Percentiles rank a stretch among this genome's conserved stretches.
Evolutionary conservation across 495 filamentous ascomycete genomes (phyloP).

Genomic region (Penicilliopsis zonata): DNA sequence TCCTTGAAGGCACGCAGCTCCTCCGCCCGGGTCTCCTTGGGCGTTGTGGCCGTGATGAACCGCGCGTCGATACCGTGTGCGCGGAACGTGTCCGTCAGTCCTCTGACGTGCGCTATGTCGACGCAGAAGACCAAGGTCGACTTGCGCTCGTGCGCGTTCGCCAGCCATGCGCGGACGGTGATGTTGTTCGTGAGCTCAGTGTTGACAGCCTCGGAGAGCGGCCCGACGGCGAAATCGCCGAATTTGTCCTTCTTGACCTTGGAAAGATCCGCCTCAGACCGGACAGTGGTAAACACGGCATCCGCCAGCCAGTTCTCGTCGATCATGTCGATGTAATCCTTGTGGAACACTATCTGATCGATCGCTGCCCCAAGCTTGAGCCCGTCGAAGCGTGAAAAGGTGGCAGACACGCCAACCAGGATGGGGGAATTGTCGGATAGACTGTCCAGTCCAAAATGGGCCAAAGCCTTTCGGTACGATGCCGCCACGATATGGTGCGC

Average conservation of each 20-base stretch:
- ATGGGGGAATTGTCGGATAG: constrained; percentile 43
- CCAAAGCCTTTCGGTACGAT: constrained; percentile 58
- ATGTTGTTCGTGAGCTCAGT: constrained; percentile 66
- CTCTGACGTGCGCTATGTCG: constrained; percentile 65
- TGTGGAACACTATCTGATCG: constrained; percentile 95
- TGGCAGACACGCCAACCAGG: constrained; percentile 88
- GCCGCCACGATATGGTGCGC: constrained; percentile 93
- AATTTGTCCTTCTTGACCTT: constrained; percentile 47
- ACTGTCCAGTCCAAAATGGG: constrained; percentile 59
- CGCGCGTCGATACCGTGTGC: constrained; percentile 67
- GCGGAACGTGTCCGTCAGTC: constrained; percentile 65
- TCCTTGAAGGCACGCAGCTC: constrained; percentile 61
- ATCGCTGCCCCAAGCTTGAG: constrained; percentile 77
- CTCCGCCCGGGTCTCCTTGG: constrained; percentile 47
- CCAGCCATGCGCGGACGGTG: constrained; percentile 72
- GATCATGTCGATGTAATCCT: constrained; percentile 96
- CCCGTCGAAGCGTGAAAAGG: constrained; percentile 81
- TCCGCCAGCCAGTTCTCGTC: constrained; percentile 72
- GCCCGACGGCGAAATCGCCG: constrained; percentile 67
- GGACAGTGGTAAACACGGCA: constrained; percentile 86
- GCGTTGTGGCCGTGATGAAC: constrained; percentile 71
- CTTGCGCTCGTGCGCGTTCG: constrained; percentile 56
- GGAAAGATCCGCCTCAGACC: constrained; percentile 65
- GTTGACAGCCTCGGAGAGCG: constrained; percentile 72
- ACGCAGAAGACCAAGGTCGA: constrained; percentile 93